phyloP scores from a whole-genome alignment of 208 protist species.

The Wallacemonas sp. region DNA sequence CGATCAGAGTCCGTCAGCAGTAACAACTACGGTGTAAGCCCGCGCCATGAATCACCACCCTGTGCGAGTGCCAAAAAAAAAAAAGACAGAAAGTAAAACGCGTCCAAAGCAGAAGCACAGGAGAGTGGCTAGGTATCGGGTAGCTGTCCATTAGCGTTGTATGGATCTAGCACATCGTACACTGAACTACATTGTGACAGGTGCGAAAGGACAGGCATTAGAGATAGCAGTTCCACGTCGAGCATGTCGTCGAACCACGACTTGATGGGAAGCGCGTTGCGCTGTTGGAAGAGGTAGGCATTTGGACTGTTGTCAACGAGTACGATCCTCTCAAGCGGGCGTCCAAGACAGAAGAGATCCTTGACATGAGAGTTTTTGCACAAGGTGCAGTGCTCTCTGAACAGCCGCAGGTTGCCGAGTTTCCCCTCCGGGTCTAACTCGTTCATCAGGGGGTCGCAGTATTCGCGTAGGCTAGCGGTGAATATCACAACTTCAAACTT shows the following conservation, averaged over 20 bases:
- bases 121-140: neutral
- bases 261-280: constrained; percentile 65
- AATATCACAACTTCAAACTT: constrained; percentile 70
- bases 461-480: constrained; percentile 47
- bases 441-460: constrained; percentile 52
- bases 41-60: no score
- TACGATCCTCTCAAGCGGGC: constrained; percentile 33
- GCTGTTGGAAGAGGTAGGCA: constrained; percentile 67
- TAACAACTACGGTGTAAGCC: no score
- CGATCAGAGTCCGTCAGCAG: no score
- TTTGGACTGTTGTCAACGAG: constrained; percentile 72
- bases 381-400: constrained; percentile 53
- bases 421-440: constrained; percentile 38
- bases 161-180: constrained; percentile 50
- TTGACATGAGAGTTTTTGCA: constrained; percentile 52
- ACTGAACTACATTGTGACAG: constrained; percentile 38
- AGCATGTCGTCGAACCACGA: constrained; percentile 58
- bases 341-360: constrained; percentile 49
- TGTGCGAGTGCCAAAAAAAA: neutral
- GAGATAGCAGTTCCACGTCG: constrained; percentile 41
- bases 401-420: constrained; percentile 45
- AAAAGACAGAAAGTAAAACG: no score
- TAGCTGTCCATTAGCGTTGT: constrained; percentile 24
- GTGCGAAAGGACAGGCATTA: constrained; percentile 43
- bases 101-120: neutral